Evolutionary conservation across 2,329 filamentous ascomycete genomes (phyloP).

Genomic region (Colletotrichum kahawae): DNA sequence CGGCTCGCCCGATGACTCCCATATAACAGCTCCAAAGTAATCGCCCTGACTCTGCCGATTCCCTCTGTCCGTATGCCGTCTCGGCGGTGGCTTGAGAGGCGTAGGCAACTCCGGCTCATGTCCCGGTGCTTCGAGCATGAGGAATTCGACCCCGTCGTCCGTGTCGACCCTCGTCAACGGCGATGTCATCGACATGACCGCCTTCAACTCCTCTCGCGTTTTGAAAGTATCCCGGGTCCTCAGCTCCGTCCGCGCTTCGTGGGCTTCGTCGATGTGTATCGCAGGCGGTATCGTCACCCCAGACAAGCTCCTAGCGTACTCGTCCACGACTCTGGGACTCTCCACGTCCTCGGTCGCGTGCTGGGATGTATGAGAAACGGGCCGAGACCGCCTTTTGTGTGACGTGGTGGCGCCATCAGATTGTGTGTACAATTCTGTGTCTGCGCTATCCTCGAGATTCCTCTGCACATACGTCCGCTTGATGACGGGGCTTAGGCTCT

Average conservation of each 20-base stretch:
- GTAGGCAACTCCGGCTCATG: background rate
- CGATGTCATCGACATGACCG: background rate
- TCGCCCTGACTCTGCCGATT: background rate
- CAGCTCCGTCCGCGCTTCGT: background rate
- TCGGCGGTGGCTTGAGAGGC: constrained; percentile 1
- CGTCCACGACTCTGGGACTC: background rate
- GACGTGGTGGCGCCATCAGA: background rate
- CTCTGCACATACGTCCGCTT: background rate
- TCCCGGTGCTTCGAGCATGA: background rate
- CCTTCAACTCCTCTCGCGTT: background rate
- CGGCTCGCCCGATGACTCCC: background rate
- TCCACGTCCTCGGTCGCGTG: background rate
- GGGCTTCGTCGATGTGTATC: background rate
- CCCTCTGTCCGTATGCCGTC: background rate
- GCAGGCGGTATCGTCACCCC: background rate
- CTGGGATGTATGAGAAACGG: background rate
- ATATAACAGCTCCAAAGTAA: background rate
- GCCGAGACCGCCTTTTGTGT: background rate
- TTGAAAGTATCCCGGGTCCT: background rate
- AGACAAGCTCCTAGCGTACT: background rate
- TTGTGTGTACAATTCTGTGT: background rate
- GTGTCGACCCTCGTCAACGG: background rate
- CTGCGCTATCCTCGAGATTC: background rate
- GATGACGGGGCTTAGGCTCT: background rate
- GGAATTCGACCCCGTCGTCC: constrained; percentile 10